A percentile compares a stretch with the other conserved stretches of the same genome.
Conservation (phyloP, 129 eudicot genomes). For the Artemisia argyi region DNA sequence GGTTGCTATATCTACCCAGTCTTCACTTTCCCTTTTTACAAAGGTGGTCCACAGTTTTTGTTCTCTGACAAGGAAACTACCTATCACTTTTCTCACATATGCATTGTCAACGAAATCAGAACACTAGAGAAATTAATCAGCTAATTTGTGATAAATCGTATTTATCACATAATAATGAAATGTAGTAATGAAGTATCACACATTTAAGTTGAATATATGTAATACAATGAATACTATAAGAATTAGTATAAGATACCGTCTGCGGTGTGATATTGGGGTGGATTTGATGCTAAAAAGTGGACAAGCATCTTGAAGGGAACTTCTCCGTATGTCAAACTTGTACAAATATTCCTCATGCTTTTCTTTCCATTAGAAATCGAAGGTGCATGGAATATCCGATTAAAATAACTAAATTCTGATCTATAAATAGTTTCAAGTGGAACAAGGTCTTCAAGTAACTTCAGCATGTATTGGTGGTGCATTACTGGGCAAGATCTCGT, state of each 20-base stretch:
- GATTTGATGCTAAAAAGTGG: background rate
- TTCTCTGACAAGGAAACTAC: constrained; percentile 7
- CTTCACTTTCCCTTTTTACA: background rate
- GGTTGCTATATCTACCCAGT: background rate
- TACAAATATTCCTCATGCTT: constrained; percentile 1
- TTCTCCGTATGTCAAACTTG: constrained; percentile 2
- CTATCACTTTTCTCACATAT: background rate
- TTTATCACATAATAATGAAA: background rate
- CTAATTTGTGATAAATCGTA: background rate
- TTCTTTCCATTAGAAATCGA: background rate
- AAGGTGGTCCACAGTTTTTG: constrained; percentile 16
- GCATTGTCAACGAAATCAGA: background rate
- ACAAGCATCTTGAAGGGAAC: background rate
- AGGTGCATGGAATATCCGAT: constrained; percentile 23
- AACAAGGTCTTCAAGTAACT: constrained; percentile 3
- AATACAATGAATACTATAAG: too few relatives aligned
- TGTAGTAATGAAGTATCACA: background rate
- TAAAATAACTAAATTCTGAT: constrained; percentile 8
- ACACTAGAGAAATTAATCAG: background rate
- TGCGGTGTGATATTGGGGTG: too few relatives aligned
- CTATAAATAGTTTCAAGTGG: constrained; percentile 14
- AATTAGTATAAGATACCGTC: too few relatives aligned
- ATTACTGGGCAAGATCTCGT: constrained; percentile 22
- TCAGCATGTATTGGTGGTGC: constrained; percentile 13
- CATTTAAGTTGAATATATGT: too few relatives aligned